phyloP scores from a whole-genome alignment of 2,329 filamentous ascomycete species.

The Sporothrix protearum region DNA sequence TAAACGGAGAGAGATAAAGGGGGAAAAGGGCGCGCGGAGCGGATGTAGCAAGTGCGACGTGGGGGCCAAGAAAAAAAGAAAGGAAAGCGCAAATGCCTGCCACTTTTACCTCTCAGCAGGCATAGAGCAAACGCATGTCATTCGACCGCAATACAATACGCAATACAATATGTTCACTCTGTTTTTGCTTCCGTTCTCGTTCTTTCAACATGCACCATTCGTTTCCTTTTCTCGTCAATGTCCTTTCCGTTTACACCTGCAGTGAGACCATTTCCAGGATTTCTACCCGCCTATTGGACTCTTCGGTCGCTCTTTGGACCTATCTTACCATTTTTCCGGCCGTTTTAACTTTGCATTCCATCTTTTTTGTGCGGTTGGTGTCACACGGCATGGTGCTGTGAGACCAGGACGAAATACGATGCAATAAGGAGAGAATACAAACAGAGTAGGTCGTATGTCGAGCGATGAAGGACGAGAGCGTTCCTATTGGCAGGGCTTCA shows the following conservation, averaged over 20 bases:
- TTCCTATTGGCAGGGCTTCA: background rate
- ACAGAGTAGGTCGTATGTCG: background rate
- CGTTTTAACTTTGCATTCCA: background rate
- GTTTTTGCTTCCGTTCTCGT: background rate
- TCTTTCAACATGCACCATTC: background rate
- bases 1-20: background rate
- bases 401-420: background rate
- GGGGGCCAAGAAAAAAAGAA: background rate
- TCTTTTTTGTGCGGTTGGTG: background rate
- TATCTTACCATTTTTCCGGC: background rate
- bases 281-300: background rate
- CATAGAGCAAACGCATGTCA: too few species aligned
- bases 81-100: slow-evolving; percentile 5
- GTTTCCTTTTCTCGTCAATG: background rate
- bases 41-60: slow-evolving; percentile 10
- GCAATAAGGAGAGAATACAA: background rate
- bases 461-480: background rate
- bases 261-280: background rate
- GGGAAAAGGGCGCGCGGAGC: background rate
- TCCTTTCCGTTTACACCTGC: background rate
- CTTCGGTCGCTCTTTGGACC: background rate
- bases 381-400: background rate
- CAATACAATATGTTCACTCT: too few species aligned
- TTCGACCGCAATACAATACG: too few species aligned
- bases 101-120: background rate